Evolutionary conservation across 2,329 filamentous ascomycete species (phyloP), one percentile per base, ranked within the genome.

Genomic region (Cladorrhinum sp.): DNA sequence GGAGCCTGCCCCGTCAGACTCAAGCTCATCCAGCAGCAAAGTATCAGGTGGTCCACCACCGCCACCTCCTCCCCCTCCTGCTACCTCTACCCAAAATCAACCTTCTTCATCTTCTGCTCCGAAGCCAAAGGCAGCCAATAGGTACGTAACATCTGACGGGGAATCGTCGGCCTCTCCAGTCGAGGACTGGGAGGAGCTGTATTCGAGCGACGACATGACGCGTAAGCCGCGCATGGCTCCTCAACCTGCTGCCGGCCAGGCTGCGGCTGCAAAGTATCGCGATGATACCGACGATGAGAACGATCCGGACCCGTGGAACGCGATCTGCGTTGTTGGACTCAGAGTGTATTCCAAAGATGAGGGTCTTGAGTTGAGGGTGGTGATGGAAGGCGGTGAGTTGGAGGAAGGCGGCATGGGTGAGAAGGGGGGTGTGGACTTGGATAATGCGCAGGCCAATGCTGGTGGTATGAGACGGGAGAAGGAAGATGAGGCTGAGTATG

Each of bases 91-190:
- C 10, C n/a, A n/a, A n/a, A 41, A 41, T 5, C 10, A 41, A 18
- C 8, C 41, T 25, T 45, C 58, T 3, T 59, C 32, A 8, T 23
- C n/a, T n/a, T n/a, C n/a, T n/a, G n/a, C 56, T 2, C 41, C 51
- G 13, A 68, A 66, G 49, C 32, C 32, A 9, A 65, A 68, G 50
- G 55, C 67, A 2, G 27, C 64, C 27, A 73, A 69, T 53, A 62
- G 67, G 45, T 71, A 70, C 53, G 76, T 77, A 60, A 76, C 78
- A 1, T 81, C 80, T 0, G 80, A 80, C 5, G 79, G 78, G 32
- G 80, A 86, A 58, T 85, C 83, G 0, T 86, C 83, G 0, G 84
- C 85, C 50, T 85, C 82, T 6, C 85, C 85, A 0, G 77, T 86
- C 1, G 78, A 80, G 36, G 84, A 86, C 62, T 86, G 80, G 77